Evolutionary conservation across 768 basidiomycete genomes (phyloP).

Genomic region (Leucocoprinus leucothites): DNA sequence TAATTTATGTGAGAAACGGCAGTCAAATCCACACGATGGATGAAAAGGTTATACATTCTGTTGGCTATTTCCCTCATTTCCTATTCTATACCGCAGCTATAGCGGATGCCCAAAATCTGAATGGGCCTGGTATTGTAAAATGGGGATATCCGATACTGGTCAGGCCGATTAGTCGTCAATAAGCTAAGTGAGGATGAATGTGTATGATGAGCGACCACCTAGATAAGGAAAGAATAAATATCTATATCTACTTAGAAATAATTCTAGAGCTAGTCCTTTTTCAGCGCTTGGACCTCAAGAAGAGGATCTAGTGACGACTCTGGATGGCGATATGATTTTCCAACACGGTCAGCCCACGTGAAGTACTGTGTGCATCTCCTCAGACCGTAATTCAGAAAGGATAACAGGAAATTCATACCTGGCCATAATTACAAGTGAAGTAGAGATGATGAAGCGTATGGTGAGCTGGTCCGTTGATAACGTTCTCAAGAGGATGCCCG

Average conservation of each 20-base stretch:
- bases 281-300: slow-evolving; percentile 51
- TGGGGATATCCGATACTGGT: too few species aligned
- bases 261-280: slow-evolving; percentile 18
- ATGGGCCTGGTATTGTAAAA: too few species aligned
- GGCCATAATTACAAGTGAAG: slow-evolving; percentile 96
- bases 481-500: slow-evolving; percentile 78
- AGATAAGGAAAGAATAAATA: slow-evolving; percentile 9
- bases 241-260: slow-evolving; percentile 14
- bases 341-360: slow-evolving; percentile 86
- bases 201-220: not conserved
- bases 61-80: too few species aligned
- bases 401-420: slow-evolving; percentile 41
- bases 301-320: slow-evolving; percentile 81
- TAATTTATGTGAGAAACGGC: too few species aligned
- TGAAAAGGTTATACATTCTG: not conserved
- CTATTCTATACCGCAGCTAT: too few species aligned
- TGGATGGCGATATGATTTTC: slow-evolving; percentile 89
- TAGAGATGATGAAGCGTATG: slow-evolving; percentile 97
- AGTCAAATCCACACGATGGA: too few species aligned
- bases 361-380: slow-evolving; percentile 72
- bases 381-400: not conserved
- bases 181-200: not conserved
- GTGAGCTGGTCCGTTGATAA: slow-evolving; percentile 98
- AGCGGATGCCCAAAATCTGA: too few species aligned
- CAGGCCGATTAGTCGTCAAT: slow-evolving; percentile 1